Conservation (phyloP, 345 rosid genomes). For the Syzygium jambos region DNA sequence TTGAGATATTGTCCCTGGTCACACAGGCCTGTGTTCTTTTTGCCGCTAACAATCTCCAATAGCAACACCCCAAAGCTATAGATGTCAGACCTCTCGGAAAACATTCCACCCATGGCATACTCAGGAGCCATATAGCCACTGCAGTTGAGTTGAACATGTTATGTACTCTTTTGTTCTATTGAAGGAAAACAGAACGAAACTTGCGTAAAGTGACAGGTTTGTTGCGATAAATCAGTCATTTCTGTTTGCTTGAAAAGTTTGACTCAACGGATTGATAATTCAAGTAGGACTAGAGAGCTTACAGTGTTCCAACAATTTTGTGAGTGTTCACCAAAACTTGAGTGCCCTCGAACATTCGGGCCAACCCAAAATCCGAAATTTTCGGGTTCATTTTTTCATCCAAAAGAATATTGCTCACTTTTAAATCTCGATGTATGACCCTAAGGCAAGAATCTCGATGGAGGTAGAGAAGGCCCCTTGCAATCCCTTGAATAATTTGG, state of each 20-base stretch:
- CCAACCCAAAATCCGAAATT: conserved; percentile 34
- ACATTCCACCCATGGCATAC: conserved; percentile 3
- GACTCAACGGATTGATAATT: background rate
- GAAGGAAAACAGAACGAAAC: background rate
- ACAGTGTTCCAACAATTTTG: conserved; percentile 18
- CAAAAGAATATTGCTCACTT: conserved; percentile 18
- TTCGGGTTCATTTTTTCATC: conserved; percentile 22
- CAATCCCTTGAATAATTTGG: conserved; percentile 22
- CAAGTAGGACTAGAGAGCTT: background rate
- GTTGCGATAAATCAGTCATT: background rate
- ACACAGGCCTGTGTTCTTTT: background rate
- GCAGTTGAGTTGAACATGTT: no score
- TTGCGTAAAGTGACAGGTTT: background rate
- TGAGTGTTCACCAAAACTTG: conserved; percentile 7
- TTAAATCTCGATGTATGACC: conserved; percentile 29
- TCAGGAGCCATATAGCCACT: conserved; percentile 20
- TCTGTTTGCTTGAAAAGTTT: background rate
- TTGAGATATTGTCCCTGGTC: background rate
- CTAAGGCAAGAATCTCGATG: conserved; percentile 22
- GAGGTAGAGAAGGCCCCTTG: conserved; percentile 26
- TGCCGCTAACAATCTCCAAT: conserved; percentile 16
- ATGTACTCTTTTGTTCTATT: background rate
- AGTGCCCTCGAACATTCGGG: conserved; percentile 11
- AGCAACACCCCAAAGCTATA: conserved; percentile 15
- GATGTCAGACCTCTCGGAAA: conserved; percentile 2